Base-by-base conservation (phyloP, 352 stramenopile genomes). In the Pythium apleroticum region DNA sequence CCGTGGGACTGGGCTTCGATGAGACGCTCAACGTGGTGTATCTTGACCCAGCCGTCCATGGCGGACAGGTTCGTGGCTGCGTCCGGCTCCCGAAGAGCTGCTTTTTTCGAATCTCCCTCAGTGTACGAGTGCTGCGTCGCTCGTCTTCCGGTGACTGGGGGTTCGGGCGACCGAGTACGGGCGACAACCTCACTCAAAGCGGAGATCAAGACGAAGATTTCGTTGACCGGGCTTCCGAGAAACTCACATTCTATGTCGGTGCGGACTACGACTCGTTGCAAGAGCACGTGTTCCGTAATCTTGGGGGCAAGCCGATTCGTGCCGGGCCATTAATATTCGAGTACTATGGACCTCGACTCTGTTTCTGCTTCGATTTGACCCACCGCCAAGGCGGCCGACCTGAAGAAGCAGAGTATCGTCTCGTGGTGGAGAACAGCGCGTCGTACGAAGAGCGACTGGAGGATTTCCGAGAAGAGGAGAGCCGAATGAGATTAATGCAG, bases 381-480 rank as follows among this genome's bases (percentile, higher is more conserved):
- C 63, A 66, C 28, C 66, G 52, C 11, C 57, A 61, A 4, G 69
- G 53, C 12, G 41, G 11, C 3, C 43, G 57, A 48, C 19, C 61
- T 57, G 41, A 48, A 50, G 65, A 65, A 48, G 4, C 37, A 28
- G 10, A 4, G 12, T 50, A 67, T 57, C 50, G 57, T 2, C 37
- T 75, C 7, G 22, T 68, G 9, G 10, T 85, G 1, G 48, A 35
- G 1, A 65, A 65, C 5, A 19, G 28, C 7, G 72, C 65, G 0
- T 60, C 27, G 19, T 86, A 63, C 15, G 79, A 90, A 73, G 80
- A 91, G 22, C 70, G 76, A 0, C 50, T 90, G 0, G 66, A 89
- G 3, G 69, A 90, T 60, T 92, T 93, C 57, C 71, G 81, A 24
- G 74, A 90, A 46, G 85, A 93, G 74, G 78, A 85, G 41, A 80